A percentile compares a stretch with the other conserved stretches of the same genome.
Evolutionary conservation across 257 asterid genomes (phyloP).

Genomic region (Gynochthodes officinalis): DNA sequence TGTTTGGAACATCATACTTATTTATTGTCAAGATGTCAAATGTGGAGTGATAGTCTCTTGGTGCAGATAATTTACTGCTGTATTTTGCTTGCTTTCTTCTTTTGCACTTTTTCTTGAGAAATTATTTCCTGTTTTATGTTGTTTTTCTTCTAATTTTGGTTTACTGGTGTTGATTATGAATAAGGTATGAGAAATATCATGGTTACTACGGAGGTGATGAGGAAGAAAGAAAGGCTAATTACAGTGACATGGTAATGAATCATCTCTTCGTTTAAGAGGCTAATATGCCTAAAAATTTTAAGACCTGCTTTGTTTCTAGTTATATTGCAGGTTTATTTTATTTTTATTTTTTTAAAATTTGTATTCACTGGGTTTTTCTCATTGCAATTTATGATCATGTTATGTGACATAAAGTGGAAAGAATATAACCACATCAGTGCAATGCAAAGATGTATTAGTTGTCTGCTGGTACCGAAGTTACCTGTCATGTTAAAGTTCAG

Average conservation of each 20-base stretch:
- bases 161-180: slow-evolving; percentile 17
- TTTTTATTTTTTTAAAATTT: not conserved
- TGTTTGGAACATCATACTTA: not conserved
- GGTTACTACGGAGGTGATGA: slow-evolving; percentile 86
- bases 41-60: not conserved
- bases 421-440: not conserved
- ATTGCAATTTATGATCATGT: not conserved
- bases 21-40: not conserved
- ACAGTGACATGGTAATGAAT: slow-evolving; percentile 67
- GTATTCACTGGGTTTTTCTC: not conserved
- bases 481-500: not conserved
- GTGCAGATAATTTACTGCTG: not conserved
- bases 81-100: not conserved
- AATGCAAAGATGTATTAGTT: not conserved
- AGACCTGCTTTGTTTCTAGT: slow-evolving; percentile 1
- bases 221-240: slow-evolving; percentile 87
- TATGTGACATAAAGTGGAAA: not conserved
- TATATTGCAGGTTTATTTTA: not conserved
- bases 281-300: not conserved
- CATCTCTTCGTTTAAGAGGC: not conserved
- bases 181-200: slow-evolving; percentile 95
- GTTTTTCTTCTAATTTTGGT: not conserved
- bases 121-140: not conserved
- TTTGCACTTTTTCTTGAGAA: not conserved
- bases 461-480: not conserved